Base-by-base conservation (phyloP, 2,329 filamentous ascomycete genomes). In the Colletotrichum eleusines region DNA sequence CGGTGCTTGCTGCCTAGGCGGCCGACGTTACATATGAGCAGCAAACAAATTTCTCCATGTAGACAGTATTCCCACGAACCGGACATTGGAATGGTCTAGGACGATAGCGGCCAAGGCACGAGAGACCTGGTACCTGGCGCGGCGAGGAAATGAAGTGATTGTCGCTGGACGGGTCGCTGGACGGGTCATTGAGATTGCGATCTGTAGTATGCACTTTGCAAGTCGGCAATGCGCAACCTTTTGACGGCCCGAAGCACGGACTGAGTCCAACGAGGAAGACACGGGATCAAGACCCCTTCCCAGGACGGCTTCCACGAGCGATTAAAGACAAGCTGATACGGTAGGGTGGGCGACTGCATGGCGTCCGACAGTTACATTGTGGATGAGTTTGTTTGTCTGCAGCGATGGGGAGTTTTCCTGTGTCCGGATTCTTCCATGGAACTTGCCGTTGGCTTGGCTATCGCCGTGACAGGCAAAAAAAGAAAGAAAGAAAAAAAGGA, bases 21-120 rank as follows among this genome's bases (percentile, higher is more conserved):
- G 66, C 62, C 66, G 54, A 66, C 54, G 46, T 48, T 54, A 54
- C 66, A 69, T 66, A 28, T 69, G 28, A 20, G 44, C 8, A 66
- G 62, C 62, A 69, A 69, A 60, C 62, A 48, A 59, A 23, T 16
- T 35, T 44, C 35, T 65, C 33, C 18, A n/a, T 11, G 7, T 44
- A n/a, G 42, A 44, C n/a, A 11, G 8, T 23, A 26, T 53, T 69
- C 44, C 44, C 61, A 46, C 40, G 53, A 69, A 53, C 60, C 65
- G 33, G 31, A 40, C 38, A 40, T 68, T 31, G 50, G 46, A 59
- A 48, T 42, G 40, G 38, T 2, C 38, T 35, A 14, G 31, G 48
- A 42, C 40, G 28, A 44, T 8, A 9, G 31, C 40, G 20, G 26
- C 18, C 40, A n/a, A 12, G 20, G 12, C 31, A 40, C 57, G 16